Percentiles rank a stretch among this genome's conserved stretches.
These are phyloP conservation scores for Trichosporon faecale DNA, from an alignment of 1,284 basidiomycete genomes.

Conservation along the genomic window DNA sequence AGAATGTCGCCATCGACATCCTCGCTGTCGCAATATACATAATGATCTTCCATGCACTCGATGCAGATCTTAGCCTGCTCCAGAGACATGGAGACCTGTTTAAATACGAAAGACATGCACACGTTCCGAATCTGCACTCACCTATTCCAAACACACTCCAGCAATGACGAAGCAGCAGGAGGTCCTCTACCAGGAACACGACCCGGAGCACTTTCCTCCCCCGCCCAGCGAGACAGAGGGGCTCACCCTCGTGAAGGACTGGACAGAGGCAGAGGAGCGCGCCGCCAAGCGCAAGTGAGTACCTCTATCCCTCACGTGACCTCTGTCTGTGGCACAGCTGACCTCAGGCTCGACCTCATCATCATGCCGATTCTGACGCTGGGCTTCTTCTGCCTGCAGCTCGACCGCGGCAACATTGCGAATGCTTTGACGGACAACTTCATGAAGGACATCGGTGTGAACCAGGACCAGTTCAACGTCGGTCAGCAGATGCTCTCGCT, in stretches of 20 bases:
- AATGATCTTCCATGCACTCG: background rate
- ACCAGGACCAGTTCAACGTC: slow-evolving; percentile 40
- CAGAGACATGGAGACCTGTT: background rate
- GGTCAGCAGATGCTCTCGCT: slow-evolving; percentile 39
- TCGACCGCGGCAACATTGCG: slow-evolving; percentile 32
- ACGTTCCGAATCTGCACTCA: background rate
- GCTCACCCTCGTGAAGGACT: slow-evolving; percentile 16
- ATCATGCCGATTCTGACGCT: slow-evolving; percentile 38
- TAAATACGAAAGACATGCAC: background rate
- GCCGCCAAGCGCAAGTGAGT: slow-evolving; percentile 33
- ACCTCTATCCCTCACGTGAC: slow-evolving; percentile 11
- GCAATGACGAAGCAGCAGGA: background rate
- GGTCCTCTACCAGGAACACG: slow-evolving; percentile 8
- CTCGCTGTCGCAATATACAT: slow-evolving; percentile 1
- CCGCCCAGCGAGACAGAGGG: slow-evolving; percentile 4
- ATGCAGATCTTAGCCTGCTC: background rate
- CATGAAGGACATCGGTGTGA: slow-evolving; percentile 37
- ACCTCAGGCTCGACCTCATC: slow-evolving; percentile 31
- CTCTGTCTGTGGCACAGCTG: background rate
- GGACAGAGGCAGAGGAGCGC: slow-evolving; percentile 22
- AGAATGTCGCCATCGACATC: background rate
- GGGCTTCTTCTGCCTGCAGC: slow-evolving; percentile 38
- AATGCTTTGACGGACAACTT: slow-evolving; percentile 37
- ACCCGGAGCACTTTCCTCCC: slow-evolving; percentile 13
- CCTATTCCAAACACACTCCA: background rate